Evolutionary conservation across 345 rosid species (phyloP).

Genomic region (Geranium brycei): DNA sequence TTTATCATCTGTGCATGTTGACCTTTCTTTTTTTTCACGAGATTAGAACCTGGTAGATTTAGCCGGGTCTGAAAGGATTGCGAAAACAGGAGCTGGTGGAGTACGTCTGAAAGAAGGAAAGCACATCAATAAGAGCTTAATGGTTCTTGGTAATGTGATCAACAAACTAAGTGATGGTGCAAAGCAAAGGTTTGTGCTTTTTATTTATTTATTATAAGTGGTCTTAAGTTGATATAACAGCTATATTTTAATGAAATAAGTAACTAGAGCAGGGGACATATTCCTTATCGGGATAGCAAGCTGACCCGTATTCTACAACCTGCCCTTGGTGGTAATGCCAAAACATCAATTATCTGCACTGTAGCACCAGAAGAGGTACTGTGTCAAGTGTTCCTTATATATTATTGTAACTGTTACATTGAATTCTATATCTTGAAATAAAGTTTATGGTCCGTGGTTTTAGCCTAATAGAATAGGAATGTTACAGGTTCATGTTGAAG

Average conservation of each 20-base stretch:
- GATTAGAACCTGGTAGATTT: constrained; percentile 82
- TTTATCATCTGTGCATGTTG: background rate
- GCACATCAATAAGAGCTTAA: constrained; percentile 87
- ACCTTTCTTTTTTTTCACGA: background rate
- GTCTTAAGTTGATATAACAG: background rate
- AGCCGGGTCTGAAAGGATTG: constrained; percentile 89
- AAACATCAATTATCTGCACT: constrained; percentile 93
- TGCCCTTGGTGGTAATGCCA: constrained; percentile 95
- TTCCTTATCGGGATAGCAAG: constrained; percentile 98
- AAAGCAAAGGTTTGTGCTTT: constrained; percentile 51
- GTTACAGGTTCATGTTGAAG: constrained; percentile 77
- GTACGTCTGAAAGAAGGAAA: constrained; percentile 89
- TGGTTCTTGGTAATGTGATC: constrained; percentile 92
- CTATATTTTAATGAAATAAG: constrained; percentile 5
- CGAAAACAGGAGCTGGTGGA: constrained; percentile 92
- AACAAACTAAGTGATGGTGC: constrained; percentile 77
- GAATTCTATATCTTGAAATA: background rate
- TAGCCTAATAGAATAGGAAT: background rate
- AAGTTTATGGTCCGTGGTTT: background rate
- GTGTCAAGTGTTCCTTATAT: background rate
- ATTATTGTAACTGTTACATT: constrained; percentile 1
- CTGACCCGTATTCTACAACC: constrained; percentile 96
- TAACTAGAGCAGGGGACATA: constrained; percentile 54
- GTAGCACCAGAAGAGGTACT: constrained; percentile 94
- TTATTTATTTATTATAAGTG: background rate